phyloP scores from a whole-genome alignment of 2,329 filamentous ascomycete genomes.

The Onygena corvina region DNA sequence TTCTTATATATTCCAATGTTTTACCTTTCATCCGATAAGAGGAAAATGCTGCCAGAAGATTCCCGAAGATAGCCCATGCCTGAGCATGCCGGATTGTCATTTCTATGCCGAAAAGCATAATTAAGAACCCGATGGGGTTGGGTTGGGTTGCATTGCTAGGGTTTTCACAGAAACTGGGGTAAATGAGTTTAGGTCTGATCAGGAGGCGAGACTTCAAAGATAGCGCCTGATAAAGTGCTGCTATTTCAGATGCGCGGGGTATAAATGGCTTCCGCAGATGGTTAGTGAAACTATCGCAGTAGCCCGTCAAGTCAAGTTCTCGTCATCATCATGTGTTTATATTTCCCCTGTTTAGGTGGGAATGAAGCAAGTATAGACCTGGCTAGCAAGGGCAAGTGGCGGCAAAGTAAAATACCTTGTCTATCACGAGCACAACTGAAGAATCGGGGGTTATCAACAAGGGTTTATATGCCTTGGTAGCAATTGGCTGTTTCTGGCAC shows the following conservation, averaged over 20 bases:
- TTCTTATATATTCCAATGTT: slow-evolving; percentile 1
- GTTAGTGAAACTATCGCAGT: background rate
- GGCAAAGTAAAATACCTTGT: slow-evolving; percentile 2
- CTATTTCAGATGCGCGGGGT: background rate
- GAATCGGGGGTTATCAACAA: background rate
- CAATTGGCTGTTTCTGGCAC: slow-evolving; percentile 3
- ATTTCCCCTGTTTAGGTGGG: background rate
- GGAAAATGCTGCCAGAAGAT: background rate
- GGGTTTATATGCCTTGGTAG: slow-evolving; percentile 1
- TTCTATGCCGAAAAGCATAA: slow-evolving; percentile 4
- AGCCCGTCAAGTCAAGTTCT: background rate
- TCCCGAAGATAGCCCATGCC: slow-evolving; percentile 4
- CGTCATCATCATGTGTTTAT: background rate
- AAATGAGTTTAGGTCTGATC: background rate
- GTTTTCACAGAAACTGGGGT: slow-evolving; percentile 1
- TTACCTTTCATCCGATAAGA: background rate
- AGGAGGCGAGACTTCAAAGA: background rate
- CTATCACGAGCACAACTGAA: background rate
- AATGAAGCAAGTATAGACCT: background rate
- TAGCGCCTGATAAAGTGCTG: background rate
- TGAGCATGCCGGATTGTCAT: background rate
- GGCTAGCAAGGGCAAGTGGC: slow-evolving; percentile 6
- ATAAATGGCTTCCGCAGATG: background rate
- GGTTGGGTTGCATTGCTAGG: slow-evolving; percentile 5
- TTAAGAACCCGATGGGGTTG: background rate